phyloP scores from a whole-genome alignment of 495 filamentous ascomycete species.

The Amorphotheca resinae region DNA sequence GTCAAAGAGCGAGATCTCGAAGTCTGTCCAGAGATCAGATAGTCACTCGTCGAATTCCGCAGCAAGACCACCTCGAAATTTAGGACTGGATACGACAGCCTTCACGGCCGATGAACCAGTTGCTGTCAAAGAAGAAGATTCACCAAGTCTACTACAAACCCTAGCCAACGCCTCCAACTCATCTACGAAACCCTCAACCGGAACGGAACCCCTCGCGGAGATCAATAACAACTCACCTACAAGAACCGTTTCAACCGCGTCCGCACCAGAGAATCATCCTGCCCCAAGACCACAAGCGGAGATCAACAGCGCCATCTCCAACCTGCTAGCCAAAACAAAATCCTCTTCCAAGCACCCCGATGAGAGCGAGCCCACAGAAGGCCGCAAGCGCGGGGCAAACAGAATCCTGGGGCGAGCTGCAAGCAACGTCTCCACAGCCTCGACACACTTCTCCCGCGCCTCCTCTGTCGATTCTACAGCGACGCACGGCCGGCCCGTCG shows the following conservation, averaged over 20 bases:
- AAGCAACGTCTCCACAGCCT: constrained; percentile 34
- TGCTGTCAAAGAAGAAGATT: constrained; percentile 10
- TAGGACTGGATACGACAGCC: constrained; percentile 5
- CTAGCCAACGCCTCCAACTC: constrained; percentile 22
- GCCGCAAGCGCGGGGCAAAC: constrained; percentile 24
- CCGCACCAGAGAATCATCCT: constrained; percentile 14
- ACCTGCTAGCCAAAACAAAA: constrained; percentile 9
- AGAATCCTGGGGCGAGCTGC: constrained; percentile 36
- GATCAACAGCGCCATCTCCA: constrained; percentile 15
- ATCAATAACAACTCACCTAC: constrained; percentile 15
- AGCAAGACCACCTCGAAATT: not conserved
- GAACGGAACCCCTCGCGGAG: constrained; percentile 18
- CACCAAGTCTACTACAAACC: constrained; percentile 15
- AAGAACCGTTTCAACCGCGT: constrained; percentile 21
- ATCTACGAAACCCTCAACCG: constrained; percentile 11
- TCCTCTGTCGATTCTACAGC: constrained; percentile 21
- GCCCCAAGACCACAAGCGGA: constrained; percentile 13
- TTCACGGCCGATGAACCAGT: constrained; percentile 1
- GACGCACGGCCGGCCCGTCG: constrained; percentile 11
- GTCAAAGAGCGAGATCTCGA: not conserved
- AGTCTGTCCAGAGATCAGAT: not conserved
- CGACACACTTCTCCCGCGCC: constrained; percentile 9
- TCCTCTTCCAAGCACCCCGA: not conserved
- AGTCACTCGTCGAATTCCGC: not conserved
- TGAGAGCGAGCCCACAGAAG: constrained; percentile 2